A percentile compares a stretch with the other conserved stretches of the same genome.
These are phyloP conservation scores for Tetrapisispora arboricola DNA, from an alignment of 805 yeast species.

Conservation along the genomic window DNA sequence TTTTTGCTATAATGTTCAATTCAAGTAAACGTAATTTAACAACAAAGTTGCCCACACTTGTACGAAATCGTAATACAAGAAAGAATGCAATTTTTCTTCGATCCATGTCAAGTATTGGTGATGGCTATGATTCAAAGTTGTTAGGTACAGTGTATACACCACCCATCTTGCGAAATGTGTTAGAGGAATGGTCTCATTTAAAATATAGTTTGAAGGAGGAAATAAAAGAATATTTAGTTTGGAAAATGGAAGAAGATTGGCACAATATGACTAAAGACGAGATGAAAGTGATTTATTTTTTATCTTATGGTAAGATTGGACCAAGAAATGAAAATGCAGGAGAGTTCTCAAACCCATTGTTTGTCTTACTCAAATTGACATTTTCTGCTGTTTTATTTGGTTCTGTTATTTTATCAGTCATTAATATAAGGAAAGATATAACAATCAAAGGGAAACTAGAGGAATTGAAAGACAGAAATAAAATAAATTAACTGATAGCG, in stretches of 20 bases:
- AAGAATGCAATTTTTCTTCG: not conserved
- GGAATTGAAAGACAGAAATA: not conserved
- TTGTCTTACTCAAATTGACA: slow-evolving; percentile 14
- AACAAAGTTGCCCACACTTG: too few species aligned
- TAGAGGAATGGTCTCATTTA: slow-evolving; percentile 27
- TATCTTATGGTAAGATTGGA: slow-evolving; percentile 33
- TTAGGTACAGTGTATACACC: slow-evolving; percentile 15
- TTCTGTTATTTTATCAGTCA: slow-evolving; percentile 10
- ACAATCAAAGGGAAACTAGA: not conserved
- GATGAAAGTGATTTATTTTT: slow-evolving; percentile 25
- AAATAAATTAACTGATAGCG: too few species aligned
- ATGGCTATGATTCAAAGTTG: not conserved
- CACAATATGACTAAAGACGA: slow-evolving; percentile 21
- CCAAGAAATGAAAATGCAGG: slow-evolving; percentile 17
- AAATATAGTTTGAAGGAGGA: slow-evolving; percentile 28
- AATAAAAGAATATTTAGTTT: slow-evolving; percentile 28
- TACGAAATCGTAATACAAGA: not conserved
- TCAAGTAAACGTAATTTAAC: not conserved
- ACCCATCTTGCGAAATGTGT: slow-evolving; percentile 24
- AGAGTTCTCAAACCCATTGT: slow-evolving; percentile 6
- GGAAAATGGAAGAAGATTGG: slow-evolving; percentile 30
- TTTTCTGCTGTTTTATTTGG: slow-evolving; percentile 16
- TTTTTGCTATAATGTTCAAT: not conserved
- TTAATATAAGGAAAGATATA: slow-evolving; percentile 7
- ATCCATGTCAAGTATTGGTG: not conserved